phyloP scores from a whole-genome alignment of 1,284 basidiomycete species.

The Leccinum brunneo-olivaceum region DNA sequence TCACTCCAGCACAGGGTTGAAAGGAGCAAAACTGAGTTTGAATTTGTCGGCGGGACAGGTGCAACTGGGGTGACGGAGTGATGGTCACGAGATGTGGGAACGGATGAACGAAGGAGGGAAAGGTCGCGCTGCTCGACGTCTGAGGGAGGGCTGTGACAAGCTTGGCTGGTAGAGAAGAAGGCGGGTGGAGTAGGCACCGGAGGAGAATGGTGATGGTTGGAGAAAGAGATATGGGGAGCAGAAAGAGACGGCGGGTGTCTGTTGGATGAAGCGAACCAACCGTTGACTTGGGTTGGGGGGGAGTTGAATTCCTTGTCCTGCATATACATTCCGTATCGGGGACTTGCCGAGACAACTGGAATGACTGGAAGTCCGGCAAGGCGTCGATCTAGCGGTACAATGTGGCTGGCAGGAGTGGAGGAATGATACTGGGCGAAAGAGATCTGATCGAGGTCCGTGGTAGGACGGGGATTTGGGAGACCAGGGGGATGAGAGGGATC shows the following conservation, averaged over 20 bases:
- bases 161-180: conserved; percentile 9
- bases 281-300: conserved; percentile 16
- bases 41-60: conserved; percentile 22
- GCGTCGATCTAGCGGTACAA: conserved; percentile 21
- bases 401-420: conserved; percentile 9
- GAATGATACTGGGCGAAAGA: conserved; percentile 12
- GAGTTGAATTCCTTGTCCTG: conserved; percentile 32
- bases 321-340: conserved; percentile 31
- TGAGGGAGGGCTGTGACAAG: conserved; percentile 21
- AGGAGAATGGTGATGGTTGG: conserved; percentile 30
- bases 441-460: conserved; percentile 18
- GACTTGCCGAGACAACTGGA: conserved; percentile 23
- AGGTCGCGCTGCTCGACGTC: conserved; percentile 37
- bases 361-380: conserved; percentile 10
- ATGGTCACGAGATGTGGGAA: conserved; percentile 22
- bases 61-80: conserved; percentile 19
- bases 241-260: conserved; percentile 37
- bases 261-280: conserved; percentile 36
- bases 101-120: conserved; percentile 25
- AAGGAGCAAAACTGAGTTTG: conserved; percentile 31
- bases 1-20: conserved; percentile 75
- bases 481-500: conserved; percentile 41
- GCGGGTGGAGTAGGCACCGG: conserved; percentile 18
- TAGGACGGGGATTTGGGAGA: conserved; percentile 18
- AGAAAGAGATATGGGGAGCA: conserved; percentile 24